Conservation (phyloP, 805 yeast genomes). For the Lipomyces japonicus region DNA sequence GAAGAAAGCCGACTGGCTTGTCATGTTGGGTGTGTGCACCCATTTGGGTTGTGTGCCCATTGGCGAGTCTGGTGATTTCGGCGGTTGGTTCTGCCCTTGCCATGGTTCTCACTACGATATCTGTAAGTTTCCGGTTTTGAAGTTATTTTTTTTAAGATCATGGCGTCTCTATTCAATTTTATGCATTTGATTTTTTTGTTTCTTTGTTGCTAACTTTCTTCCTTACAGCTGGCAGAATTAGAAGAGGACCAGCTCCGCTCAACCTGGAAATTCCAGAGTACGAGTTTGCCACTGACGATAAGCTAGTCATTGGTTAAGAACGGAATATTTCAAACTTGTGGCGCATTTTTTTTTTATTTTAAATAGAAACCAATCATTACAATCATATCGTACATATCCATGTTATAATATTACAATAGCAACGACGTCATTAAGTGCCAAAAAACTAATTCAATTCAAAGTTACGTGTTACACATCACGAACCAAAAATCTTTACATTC, state of each 20-base stretch:
- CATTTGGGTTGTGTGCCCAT: slow-evolving; percentile 99
- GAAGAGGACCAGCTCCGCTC: slow-evolving; percentile 99
- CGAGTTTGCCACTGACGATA: slow-evolving; percentile 74
- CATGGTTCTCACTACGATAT: slow-evolving; percentile 99
- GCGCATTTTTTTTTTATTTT: too few species aligned
- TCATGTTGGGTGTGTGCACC: slow-evolving; percentile 99
- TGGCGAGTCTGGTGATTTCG: slow-evolving; percentile 99
- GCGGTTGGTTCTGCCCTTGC: slow-evolving; percentile 99
- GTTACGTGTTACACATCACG: too few species aligned
- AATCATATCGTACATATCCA: too few species aligned
- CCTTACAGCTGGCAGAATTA: slow-evolving; percentile 79
- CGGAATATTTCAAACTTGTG: too few species aligned
- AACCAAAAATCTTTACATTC: too few species aligned
- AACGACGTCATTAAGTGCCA: too few species aligned
- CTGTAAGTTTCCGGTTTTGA: slow-evolving; percentile 36
- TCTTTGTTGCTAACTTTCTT: not conserved
- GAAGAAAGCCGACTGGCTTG: slow-evolving; percentile 94
- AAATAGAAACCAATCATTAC: too few species aligned
- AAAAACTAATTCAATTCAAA: too few species aligned
- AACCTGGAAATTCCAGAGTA: slow-evolving; percentile 95
- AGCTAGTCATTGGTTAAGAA: slow-evolving; percentile 86
- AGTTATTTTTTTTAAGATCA: not conserved
- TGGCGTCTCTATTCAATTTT: not conserved
- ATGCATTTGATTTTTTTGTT: not conserved
- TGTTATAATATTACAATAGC: too few species aligned